Percentiles rank a stretch among this genome's conserved stretches.
phyloP scores from a whole-genome alignment of 306 rosid genomes.

The Dalbergia oliveri region DNA sequence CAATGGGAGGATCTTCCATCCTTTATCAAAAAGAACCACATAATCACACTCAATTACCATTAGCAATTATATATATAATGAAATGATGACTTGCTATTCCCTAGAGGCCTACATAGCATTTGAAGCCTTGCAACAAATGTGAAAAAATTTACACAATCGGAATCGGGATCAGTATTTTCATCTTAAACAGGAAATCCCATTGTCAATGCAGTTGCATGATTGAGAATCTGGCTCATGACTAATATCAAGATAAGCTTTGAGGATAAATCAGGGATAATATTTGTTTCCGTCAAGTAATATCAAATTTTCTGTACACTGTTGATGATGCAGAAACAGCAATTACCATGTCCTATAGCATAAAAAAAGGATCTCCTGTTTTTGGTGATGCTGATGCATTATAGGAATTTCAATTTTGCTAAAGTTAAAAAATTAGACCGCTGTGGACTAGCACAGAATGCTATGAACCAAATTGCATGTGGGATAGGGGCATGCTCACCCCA shows the following conservation, averaged over 20 bases:
- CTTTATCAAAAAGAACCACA: conserved; percentile 13
- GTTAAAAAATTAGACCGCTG: background rate
- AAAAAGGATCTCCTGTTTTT: conserved; percentile 9
- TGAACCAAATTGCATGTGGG: background rate
- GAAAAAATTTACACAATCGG: conserved; percentile 30
- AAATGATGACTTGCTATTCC: conserved; percentile 29
- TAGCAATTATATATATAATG: background rate
- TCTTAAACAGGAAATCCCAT: conserved; percentile 22
- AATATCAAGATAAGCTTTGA: background rate
- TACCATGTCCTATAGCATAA: conserved; percentile 5
- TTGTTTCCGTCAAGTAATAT: conserved; percentile 23
- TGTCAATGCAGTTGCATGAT: conserved; percentile 3
- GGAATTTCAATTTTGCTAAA: background rate
- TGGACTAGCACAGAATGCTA: background rate
- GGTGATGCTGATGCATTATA: background rate
- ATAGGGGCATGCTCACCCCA: background rate
- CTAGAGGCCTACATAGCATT: conserved; percentile 17
- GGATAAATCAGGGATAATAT: conserved; percentile 3
- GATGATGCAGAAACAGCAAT: background rate
- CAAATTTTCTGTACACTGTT: conserved; percentile 9
- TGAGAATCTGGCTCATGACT: background rate
- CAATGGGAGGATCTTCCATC: conserved; percentile 2
- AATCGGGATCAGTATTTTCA: conserved; percentile 40
- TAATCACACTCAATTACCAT: background rate
- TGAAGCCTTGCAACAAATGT: conserved; percentile 26